Percentiles rank a stretch among this genome's conserved stretches.
Evolutionary conservation across 1,139 yeast species (phyloP).

Genomic region (Lodderomyces parapsilosis): DNA sequence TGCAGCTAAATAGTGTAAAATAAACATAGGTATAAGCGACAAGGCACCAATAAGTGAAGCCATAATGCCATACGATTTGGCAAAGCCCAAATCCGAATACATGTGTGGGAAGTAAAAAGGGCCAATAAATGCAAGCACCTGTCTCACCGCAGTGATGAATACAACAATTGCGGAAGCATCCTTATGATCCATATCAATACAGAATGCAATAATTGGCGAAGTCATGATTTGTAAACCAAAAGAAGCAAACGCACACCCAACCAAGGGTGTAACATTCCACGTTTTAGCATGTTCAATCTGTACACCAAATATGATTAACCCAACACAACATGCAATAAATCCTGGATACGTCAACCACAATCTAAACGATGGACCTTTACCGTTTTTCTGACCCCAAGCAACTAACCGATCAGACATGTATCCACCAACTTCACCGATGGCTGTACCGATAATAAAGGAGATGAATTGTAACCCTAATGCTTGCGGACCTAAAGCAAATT

Average conservation of each 20-base stretch:
- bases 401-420: conserved; percentile 19
- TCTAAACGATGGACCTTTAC: conserved; percentile 13
- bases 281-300: conserved; percentile 13
- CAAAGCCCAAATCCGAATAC: conserved; percentile 17
- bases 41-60: conserved; percentile 16
- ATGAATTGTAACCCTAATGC: conserved; percentile 21
- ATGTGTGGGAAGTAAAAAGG: conserved; percentile 21
- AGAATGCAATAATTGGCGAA: conserved; percentile 19
- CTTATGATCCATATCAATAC: conserved; percentile 16
- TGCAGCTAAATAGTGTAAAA: conserved; percentile 3
- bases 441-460: conserved; percentile 18
- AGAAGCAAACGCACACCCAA: conserved; percentile 18
- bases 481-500: conserved; percentile 19
- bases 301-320: conserved; percentile 18
- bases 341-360: conserved; percentile 21
- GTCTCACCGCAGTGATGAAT: conserved; percentile 18
- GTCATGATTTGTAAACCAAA: conserved; percentile 20
- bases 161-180: conserved; percentile 16
- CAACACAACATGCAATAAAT: conserved; percentile 16
- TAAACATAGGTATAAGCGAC: conserved; percentile 7
- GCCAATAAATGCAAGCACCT: conserved; percentile 19
- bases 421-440: conserved; percentile 22
- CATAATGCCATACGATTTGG: conserved; percentile 17
- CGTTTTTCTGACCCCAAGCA: conserved; percentile 10
- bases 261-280: conserved; percentile 19